Evolutionary conservation across 305 asterid species (phyloP).

Genomic region (Nicotiana rustica): DNA sequence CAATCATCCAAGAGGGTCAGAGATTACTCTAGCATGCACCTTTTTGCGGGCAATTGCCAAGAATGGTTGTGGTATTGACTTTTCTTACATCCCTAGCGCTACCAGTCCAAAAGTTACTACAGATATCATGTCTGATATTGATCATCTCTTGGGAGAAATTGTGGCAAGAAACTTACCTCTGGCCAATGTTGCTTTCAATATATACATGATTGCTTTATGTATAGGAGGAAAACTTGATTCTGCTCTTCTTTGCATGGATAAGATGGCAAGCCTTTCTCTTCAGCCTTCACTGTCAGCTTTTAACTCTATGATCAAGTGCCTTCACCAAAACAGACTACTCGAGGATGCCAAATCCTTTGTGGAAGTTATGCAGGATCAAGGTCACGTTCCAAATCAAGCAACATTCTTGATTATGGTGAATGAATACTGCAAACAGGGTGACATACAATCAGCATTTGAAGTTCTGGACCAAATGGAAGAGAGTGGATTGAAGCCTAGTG

Average conservation of each 20-base stretch:
- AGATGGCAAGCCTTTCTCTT: constrained; percentile 49
- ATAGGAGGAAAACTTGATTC: constrained; percentile 50
- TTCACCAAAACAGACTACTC: constrained; percentile 50
- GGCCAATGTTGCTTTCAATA: constrained; percentile 56
- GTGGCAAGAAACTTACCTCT: constrained; percentile 39
- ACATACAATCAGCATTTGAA: constrained; percentile 53
- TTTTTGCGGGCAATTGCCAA: constrained; percentile 59
- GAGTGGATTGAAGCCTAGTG: constrained; percentile 55
- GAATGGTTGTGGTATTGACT: constrained; percentile 50
- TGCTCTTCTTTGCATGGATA: constrained; percentile 55
- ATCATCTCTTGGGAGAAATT: constrained; percentile 55
- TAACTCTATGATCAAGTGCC: constrained; percentile 62
- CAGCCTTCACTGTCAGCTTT: constrained; percentile 60
- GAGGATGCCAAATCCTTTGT: constrained; percentile 53
- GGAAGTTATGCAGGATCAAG: constrained; percentile 58
- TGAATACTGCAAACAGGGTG: constrained; percentile 59
- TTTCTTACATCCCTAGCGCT: constrained; percentile 28
- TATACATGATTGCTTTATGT: constrained; percentile 65
- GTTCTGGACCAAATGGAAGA: constrained; percentile 57
- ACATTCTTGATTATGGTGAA: constrained; percentile 56
- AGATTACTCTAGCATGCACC: constrained; percentile 50
- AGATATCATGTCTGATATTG: constrained; percentile 52
- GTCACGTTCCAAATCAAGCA: constrained; percentile 53
- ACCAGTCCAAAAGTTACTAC: constrained; percentile 34
- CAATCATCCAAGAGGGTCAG: constrained; percentile 53